These are phyloP conservation scores for Phenoliferia sp. DNA, from an alignment of 1,284 basidiomycete species.

Conservation along the genomic window DNA sequence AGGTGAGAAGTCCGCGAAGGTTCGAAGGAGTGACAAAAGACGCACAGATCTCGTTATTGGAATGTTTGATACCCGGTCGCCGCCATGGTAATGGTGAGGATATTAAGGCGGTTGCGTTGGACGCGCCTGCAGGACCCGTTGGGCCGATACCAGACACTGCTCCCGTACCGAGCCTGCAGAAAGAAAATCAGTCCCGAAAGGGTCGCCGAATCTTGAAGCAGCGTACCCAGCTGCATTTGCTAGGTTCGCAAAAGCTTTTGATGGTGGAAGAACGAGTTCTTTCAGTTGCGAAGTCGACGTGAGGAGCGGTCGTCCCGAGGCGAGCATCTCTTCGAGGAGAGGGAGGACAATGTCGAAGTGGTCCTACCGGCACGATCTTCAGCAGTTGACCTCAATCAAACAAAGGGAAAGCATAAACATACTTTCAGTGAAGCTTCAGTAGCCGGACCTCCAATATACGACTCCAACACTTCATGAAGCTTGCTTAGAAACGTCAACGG, in stretches of 20 bases:
- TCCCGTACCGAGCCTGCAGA: neutral
- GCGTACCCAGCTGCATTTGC: slow-evolving; percentile 20
- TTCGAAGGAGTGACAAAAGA: neutral
- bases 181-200: neutral
- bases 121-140: slow-evolving; percentile 3
- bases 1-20: too few species aligned
- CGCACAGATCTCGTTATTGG: slow-evolving; percentile 32
- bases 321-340: slow-evolving; percentile 29
- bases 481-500: slow-evolving; percentile 27
- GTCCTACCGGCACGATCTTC: slow-evolving; percentile 16
- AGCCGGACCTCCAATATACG: slow-evolving; percentile 24
- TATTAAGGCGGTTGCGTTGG: slow-evolving; percentile 23
- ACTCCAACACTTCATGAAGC: slow-evolving; percentile 23
- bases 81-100: slow-evolving; percentile 31
- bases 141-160: neutral
- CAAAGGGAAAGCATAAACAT: neutral
- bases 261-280: slow-evolving; percentile 26
- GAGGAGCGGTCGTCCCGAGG: slow-evolving; percentile 21
- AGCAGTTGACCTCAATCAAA: neutral
- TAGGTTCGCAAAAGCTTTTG: slow-evolving; percentile 17
- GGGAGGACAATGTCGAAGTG: slow-evolving; percentile 32
- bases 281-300: slow-evolving; percentile 20
- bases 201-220: neutral
- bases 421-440: slow-evolving; percentile 30
- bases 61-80: slow-evolving; percentile 26